Percentiles rank a stretch among this genome's conserved stretches.
Evolutionary conservation across 2,329 filamentous ascomycete genomes (phyloP).

Genomic region (Chlorencoelia australis): DNA sequence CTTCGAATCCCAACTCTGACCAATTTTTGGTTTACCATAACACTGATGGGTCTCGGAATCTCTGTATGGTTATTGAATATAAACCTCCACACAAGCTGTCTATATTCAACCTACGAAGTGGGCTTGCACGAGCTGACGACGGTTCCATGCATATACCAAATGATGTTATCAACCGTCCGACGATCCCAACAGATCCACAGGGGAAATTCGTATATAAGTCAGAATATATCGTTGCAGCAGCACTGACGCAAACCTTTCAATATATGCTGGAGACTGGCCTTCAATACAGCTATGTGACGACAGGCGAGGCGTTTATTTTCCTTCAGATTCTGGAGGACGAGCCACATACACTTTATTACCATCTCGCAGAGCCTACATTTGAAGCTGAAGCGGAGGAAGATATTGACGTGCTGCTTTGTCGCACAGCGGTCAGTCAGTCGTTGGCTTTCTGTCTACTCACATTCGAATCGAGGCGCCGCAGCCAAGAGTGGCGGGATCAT

Average conservation of each 20-base stretch:
- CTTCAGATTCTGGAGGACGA: constrained; percentile 18
- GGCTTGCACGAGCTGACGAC: no score
- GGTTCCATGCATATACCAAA: constrained; percentile 23
- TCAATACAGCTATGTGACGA: constrained; percentile 21
- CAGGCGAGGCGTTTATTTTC: constrained; percentile 21
- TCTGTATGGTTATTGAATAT: constrained; percentile 31
- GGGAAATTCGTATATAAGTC: constrained; percentile 29
- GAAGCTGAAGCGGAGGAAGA: constrained; percentile 12
- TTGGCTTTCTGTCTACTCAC: constrained; percentile 12
- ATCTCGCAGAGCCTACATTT: constrained; percentile 13
- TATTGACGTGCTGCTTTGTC: constrained; percentile 9
- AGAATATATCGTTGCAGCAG: constrained; percentile 31
- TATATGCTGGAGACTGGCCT: constrained; percentile 38
- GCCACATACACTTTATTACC: constrained; percentile 15
- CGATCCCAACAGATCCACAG: constrained; percentile 23
- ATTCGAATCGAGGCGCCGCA: constrained; percentile 11
- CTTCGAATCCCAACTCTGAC: constrained; percentile 14
- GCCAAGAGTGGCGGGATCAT: constrained; percentile 12
- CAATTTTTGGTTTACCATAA: no score
- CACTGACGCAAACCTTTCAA: constrained; percentile 38
- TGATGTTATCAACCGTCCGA: constrained; percentile 31
- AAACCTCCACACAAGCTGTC: constrained; percentile 39
- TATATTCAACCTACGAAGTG: constrained; percentile 30
- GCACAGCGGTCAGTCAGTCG: constrained; percentile 11
- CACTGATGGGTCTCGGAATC: constrained; percentile 12